A percentile compares a stretch with the other conserved stretches of the same genome.
Conservation (phyloP, 2,329 filamentous ascomycete genomes). For the Aspergillus tamarii region DNA sequence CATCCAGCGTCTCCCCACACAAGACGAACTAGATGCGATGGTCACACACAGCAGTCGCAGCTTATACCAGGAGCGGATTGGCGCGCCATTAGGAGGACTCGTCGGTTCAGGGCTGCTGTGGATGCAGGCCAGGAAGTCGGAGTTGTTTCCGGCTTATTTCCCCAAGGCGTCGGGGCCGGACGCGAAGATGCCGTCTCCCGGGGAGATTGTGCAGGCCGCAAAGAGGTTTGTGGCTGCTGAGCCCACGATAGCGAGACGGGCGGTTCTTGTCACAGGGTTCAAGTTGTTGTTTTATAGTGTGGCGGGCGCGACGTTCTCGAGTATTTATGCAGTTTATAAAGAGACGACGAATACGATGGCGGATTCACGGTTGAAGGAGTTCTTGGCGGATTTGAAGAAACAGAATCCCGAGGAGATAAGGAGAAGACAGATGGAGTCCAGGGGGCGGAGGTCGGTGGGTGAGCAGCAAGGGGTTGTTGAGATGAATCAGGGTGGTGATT, state of each 20-base stretch:
- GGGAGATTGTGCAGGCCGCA: slow-evolving; percentile 9
- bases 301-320: slow-evolving; percentile 9
- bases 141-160: slow-evolving; percentile 6
- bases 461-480: not conserved
- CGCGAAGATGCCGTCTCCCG: not conserved
- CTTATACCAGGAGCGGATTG: slow-evolving; percentile 28
- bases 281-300: slow-evolving; percentile 22
- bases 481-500: slow-evolving; percentile 7
- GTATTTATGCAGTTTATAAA: slow-evolving; percentile 14
- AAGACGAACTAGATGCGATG: slow-evolving; percentile 40
- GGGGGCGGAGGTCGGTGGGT: slow-evolving; percentile 8
- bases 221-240: slow-evolving; percentile 13
- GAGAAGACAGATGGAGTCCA: slow-evolving; percentile 23
- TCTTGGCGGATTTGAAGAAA: slow-evolving; percentile 23
- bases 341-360: slow-evolving; percentile 17
- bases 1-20: slow-evolving; percentile 32
- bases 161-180: not conserved
- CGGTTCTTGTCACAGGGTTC: slow-evolving; percentile 6
- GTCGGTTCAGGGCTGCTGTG: slow-evolving; percentile 17
- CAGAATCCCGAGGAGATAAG: slow-evolving; percentile 27
- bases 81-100: slow-evolving; percentile 22
- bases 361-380: slow-evolving; percentile 30
- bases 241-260: slow-evolving; percentile 3
- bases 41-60: slow-evolving; percentile 23
- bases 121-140: slow-evolving; percentile 13